phyloP scores from a whole-genome alignment of 2,329 filamentous ascomycete genomes.

The Talaromyces sp. region DNA sequence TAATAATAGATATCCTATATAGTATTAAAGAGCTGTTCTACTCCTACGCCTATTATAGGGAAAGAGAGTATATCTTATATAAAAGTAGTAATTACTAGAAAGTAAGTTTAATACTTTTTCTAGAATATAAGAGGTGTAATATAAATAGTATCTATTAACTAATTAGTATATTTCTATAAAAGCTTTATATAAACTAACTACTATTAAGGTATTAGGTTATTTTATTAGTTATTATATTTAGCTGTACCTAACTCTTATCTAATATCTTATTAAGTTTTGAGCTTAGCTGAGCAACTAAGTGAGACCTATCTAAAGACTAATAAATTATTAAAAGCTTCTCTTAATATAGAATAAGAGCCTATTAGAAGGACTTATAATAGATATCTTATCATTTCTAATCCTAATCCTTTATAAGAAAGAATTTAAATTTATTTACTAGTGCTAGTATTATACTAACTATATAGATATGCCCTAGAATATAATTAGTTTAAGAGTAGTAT shows the following conservation, averaged over 20 bases:
- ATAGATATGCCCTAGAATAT: slow-evolving; percentile 21
- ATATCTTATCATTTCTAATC: neutral
- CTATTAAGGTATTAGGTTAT: neutral
- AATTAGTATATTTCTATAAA: neutral
- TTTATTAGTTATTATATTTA: neutral
- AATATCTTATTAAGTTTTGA: neutral
- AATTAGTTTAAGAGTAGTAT: slow-evolving; percentile 23
- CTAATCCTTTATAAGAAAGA: slow-evolving; percentile 22
- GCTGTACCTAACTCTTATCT: neutral
- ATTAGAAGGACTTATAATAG: neutral
- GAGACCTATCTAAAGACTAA: neutral
- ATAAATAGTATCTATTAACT: neutral
- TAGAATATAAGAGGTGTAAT: no score
- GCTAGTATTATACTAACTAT: slow-evolving; percentile 22
- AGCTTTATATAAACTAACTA: neutral
- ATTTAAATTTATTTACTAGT: slow-evolving; percentile 22
- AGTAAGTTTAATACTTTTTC: no score
- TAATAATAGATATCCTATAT: no score
- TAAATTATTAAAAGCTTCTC: neutral
- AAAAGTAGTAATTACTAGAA: no score
- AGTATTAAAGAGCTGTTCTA: no score
- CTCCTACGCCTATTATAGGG: no score
- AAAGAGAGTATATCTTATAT: no score
- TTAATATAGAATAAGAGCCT: neutral
- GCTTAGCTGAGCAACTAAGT: neutral